A percentile compares a stretch with the other conserved stretches of the same genome.
Conservation (phyloP, 495 filamentous ascomycete species). For the Penicillium manginii region DNA sequence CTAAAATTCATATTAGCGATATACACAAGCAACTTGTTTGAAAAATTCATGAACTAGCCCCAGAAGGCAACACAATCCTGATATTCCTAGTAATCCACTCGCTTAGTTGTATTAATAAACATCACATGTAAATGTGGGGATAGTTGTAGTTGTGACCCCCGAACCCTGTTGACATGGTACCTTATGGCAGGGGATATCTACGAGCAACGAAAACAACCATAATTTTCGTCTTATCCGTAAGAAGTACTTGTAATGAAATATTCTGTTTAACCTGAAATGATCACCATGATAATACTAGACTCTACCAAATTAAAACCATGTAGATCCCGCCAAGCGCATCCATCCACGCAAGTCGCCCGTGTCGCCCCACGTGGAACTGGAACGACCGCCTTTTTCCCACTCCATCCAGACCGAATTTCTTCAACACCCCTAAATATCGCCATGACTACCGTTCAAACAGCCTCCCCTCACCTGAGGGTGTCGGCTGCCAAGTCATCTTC, state of each 20-base stretch:
- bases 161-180: too few relatives aligned
- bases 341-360: conserved; percentile 29
- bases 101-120: neutral
- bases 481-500: conserved; percentile 34
- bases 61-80: neutral
- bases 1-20: conserved; percentile 43
- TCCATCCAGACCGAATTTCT: conserved; percentile 19
- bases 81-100: neutral
- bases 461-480: conserved; percentile 44
- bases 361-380: conserved; percentile 51
- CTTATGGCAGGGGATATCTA: too few relatives aligned
- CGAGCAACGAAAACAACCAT: too few relatives aligned
- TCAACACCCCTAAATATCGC: conserved; percentile 16
- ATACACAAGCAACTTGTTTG: neutral
- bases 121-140: neutral
- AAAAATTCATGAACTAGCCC: too few relatives aligned
- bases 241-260: too few relatives aligned
- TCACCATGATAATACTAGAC: too few relatives aligned
- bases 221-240: too few relatives aligned
- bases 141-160: too few relatives aligned
- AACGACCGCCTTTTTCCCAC: conserved; percentile 28
- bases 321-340: conserved; percentile 25
- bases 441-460: conserved; percentile 42
- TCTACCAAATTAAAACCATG: neutral
- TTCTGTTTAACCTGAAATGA: too few relatives aligned